Evolutionary conservation across 2,329 filamentous ascomycete species (phyloP).

Genomic region (Teratosphaeria zuluensis): DNA sequence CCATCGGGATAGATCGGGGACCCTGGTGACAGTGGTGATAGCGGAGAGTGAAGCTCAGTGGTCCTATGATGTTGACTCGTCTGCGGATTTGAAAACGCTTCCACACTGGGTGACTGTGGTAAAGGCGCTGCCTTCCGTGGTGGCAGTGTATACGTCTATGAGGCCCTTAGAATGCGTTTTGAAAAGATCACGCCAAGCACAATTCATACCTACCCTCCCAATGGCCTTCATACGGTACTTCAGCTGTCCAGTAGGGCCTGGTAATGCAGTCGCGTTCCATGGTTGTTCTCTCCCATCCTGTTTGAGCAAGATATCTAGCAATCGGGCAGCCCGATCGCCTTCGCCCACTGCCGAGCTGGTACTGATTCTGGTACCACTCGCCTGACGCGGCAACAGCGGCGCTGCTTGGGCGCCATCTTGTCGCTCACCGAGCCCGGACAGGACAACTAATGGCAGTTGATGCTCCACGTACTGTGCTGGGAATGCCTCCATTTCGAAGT

Average conservation of each 20-base stretch:
- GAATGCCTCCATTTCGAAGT: conserved; percentile 61
- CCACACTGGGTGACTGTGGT: conserved; percentile 36
- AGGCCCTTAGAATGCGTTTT: neutral
- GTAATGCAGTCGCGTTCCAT: conserved; percentile 20
- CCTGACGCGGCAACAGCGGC: conserved; percentile 8
- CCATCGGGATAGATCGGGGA: conserved; percentile 86
- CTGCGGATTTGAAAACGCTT: conserved; percentile 35
- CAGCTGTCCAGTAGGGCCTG: conserved; percentile 17
- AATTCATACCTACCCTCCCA: conserved; percentile 62
- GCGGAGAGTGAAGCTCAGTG: conserved; percentile 70
- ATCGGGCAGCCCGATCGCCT: conserved; percentile 39
- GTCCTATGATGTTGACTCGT: conserved; percentile 29
- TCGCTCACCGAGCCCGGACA: conserved; percentile 59
- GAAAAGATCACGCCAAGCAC: neutral
- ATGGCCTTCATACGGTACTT: conserved; percentile 33
- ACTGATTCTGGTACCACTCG: conserved; percentile 18
- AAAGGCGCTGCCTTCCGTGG: conserved; percentile 54
- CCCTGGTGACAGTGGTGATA: conserved; percentile 77
- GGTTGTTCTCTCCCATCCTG: conserved; percentile 25
- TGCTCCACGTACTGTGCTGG: conserved; percentile 71
- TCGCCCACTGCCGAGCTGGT: conserved; percentile 17
- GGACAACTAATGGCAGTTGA: conserved; percentile 73
- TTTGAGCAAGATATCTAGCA: conserved; percentile 47
- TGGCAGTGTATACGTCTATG: conserved; percentile 48
- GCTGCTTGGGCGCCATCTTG: conserved; percentile 6